Percentiles rank a stretch among this genome's conserved stretches.
These are phyloP conservation scores for Elaeagnus macrophylla DNA, from an alignment of 306 rosid genomes.

Conservation along the genomic window DNA sequence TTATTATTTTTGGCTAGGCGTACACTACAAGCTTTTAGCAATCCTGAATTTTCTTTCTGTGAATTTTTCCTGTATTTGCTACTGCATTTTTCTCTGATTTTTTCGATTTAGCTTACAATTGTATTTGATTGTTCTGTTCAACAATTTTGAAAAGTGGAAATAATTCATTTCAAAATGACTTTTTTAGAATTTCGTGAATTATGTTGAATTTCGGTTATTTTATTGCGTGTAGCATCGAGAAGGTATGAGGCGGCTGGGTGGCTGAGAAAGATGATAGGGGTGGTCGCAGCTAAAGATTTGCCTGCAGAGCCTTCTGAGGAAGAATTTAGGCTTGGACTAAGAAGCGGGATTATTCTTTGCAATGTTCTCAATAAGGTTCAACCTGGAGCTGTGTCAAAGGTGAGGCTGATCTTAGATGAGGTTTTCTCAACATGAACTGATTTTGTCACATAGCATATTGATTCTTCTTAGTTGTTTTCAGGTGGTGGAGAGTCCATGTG, in stretches of 20 bases:
- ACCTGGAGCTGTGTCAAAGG: constrained; percentile 82
- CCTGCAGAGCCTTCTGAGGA: constrained; percentile 98
- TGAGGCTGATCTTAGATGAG: constrained; percentile 17
- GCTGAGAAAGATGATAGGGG: constrained; percentile 90
- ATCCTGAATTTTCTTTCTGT: too few species aligned
- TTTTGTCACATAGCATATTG: background rate
- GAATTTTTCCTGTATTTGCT: too few species aligned
- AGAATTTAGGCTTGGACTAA: constrained; percentile 87
- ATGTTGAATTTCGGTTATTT: background rate
- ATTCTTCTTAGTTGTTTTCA: constrained; percentile 11
- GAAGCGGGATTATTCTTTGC: constrained; percentile 91
- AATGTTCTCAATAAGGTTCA: constrained; percentile 78
- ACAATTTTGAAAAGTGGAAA: background rate
- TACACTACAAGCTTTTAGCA: too few species aligned
- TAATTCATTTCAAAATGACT: background rate
- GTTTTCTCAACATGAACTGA: background rate
- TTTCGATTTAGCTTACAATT: too few species aligned
- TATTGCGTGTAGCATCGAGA: constrained; percentile 54
- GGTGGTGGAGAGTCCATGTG: constrained; percentile 94
- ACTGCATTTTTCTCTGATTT: too few species aligned
- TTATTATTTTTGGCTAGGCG: background rate
- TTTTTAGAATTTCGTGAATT: too few species aligned
- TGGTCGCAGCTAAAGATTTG: constrained; percentile 88
- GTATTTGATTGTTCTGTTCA: background rate
- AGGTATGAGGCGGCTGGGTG: constrained; percentile 93